Evolutionary conservation across 1,284 basidiomycete genomes (phyloP), one percentile per base, ranked within the genome.

Genomic region (Ceraceosorus bombacis): DNA sequence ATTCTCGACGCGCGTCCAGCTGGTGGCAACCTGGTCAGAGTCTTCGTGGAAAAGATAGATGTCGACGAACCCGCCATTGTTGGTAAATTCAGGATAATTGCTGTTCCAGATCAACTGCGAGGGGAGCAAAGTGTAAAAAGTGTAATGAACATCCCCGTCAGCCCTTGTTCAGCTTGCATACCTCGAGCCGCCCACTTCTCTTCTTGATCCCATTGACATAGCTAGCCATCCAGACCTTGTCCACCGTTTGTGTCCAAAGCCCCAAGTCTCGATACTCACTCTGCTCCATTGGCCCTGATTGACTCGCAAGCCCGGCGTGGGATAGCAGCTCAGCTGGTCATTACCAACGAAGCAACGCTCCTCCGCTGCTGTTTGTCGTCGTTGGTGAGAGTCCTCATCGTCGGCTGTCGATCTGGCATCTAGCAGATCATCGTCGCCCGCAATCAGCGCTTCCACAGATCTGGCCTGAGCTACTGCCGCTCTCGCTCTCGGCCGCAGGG

Each of bases 21-120:
- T 66, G 0, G 68, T 67, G 43, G 67, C 67, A 9, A 69, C 41
- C 39, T 48, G 46, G 53, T 73, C 70, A 10, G 60, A 65, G 49
- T 73, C 71, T 38, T 72, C 49, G 39, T 70, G 70, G 41, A 69
- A 73, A 41, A 73, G 69, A 54, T 73, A 73, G 59, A 73, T 65
- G 50, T 73, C 71, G n/a, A 73, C 62, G 8, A 9, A 53, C 27
- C 39, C 66, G 13, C 71, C 71, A 2, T 57, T 57, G 37, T 69
- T 68, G 3, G 63, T 63, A 54, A 73, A 73, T 41, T 62, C 60
- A 2, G 71, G 71, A 15, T 67, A 72, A 60, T 72, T 71, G 48
- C 61, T 53, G 52, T 73, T 73, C 71, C 71, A 73, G 49, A 73
- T 73, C 53, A 73, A 69, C 54, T 66, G 58, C n/a, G 27, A 27